A percentile compares a stretch with the other conserved stretches of the same genome.
Conservation (phyloP, 805 yeast genomes). For the Tetrapisispora fleetii region DNA sequence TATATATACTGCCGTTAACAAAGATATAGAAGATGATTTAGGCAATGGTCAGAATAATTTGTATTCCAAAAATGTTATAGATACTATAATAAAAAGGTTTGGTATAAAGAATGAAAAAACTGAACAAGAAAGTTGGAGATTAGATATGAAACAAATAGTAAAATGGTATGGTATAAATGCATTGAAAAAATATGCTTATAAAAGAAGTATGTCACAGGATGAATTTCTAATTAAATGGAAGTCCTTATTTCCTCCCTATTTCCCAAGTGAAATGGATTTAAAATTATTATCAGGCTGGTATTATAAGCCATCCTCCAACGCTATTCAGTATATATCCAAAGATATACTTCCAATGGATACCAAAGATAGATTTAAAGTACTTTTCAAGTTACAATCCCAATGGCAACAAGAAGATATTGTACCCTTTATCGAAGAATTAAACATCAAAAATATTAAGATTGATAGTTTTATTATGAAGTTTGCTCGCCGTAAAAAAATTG, state of each 20-base stretch:
- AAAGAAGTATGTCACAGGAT: constrained; percentile 28
- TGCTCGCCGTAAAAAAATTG: constrained; percentile 44
- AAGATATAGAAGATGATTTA: constrained; percentile 25
- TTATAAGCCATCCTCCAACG: constrained; percentile 37
- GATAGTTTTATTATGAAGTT: constrained; percentile 54
- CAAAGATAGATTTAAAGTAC: constrained; percentile 37
- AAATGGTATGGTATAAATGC: constrained; percentile 56
- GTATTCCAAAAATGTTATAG: constrained; percentile 36
- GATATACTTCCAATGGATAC: constrained; percentile 40
- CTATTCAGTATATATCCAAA: constrained; percentile 46
- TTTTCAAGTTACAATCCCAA: constrained; percentile 43
- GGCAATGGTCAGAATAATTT: constrained; percentile 6
- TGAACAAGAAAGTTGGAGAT: constrained; percentile 15
- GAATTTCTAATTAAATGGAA: constrained; percentile 60
- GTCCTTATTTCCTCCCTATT: constrained; percentile 50
- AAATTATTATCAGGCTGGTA: constrained; percentile 44
- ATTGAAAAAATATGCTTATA: constrained; percentile 32
- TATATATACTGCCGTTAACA: constrained; percentile 20
- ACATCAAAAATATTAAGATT: constrained; percentile 41
- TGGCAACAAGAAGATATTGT: constrained; percentile 57
- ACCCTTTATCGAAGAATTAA: constrained; percentile 55
- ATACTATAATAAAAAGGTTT: constrained; percentile 44
- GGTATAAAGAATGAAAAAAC: constrained; percentile 16
- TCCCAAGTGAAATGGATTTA: constrained; percentile 50
- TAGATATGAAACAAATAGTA: constrained; percentile 39